Conservation (phyloP, 2,329 filamentous ascomycete genomes). For the Sclerotinia subarctica region DNA sequence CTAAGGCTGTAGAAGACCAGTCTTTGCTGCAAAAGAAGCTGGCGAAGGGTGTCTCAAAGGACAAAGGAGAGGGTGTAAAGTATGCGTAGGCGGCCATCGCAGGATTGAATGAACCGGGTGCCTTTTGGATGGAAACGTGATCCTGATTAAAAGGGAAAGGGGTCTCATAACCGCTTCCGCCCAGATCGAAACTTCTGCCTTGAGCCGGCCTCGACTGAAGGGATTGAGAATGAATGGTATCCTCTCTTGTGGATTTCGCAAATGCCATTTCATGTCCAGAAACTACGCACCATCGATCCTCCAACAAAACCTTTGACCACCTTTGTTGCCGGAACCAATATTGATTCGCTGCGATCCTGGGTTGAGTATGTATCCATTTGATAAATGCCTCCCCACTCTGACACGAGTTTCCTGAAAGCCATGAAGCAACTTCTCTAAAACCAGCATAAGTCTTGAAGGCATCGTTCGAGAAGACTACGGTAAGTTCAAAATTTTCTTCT, state of each 20-base stretch:
- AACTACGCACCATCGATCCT: conserved; percentile 3
- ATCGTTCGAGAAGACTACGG: background rate
- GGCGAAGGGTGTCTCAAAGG: background rate
- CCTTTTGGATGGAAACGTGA: background rate
- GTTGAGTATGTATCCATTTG: conserved; percentile 7
- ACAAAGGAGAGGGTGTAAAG: background rate
- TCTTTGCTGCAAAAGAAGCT: background rate
- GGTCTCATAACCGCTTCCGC: background rate
- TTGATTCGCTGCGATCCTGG: background rate
- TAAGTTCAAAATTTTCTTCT: background rate
- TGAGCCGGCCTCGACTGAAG: background rate
- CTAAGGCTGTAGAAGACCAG: conserved; percentile 4
- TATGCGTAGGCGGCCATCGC: background rate
- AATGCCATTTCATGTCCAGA: conserved; percentile 5
- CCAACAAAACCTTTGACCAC: background rate
- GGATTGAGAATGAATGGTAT: background rate
- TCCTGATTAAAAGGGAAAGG: background rate
- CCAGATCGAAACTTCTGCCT: background rate
- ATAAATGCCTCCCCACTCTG: background rate
- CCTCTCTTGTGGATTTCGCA: background rate
- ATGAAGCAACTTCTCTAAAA: background rate
- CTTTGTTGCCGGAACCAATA: conserved; percentile 9
- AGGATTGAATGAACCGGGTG: background rate
- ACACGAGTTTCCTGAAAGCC: background rate
- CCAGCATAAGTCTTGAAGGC: background rate